Percentiles rank a stretch among this genome's conserved stretches.
Conservation (phyloP, 2,329 filamentous ascomycete species). For the Aureobasidium sp. region DNA sequence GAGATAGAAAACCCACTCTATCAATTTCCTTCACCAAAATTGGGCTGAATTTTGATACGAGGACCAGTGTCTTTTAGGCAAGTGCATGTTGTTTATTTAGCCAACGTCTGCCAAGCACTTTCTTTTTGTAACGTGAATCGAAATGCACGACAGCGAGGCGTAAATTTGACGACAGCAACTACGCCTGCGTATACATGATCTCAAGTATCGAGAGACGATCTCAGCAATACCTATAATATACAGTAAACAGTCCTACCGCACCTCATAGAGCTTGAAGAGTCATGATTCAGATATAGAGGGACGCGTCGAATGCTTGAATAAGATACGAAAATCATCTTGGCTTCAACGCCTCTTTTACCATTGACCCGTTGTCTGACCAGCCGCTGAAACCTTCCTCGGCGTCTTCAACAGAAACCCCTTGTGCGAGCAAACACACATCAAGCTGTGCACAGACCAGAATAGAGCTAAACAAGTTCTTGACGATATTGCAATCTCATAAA, state of each 20-base stretch:
- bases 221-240: neutral
- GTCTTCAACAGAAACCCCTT: neutral
- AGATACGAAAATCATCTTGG: conserved; percentile 4
- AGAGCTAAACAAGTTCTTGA: neutral
- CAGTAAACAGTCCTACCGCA: neutral
- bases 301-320: neutral
- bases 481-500: neutral
- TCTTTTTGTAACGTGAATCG: neutral
- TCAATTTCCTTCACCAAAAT: neutral
- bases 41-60: neutral
- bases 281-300: neutral
- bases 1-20: neutral
- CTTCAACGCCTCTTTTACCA: neutral
- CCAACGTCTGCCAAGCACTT: neutral
- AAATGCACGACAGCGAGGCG: neutral
- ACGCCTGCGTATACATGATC: neutral
- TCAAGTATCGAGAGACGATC: neutral
- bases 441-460: neutral
- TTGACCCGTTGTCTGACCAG: neutral
- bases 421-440: neutral
- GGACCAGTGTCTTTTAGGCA: neutral
- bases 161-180: neutral
- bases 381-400: neutral
- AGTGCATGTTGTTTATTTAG: neutral
- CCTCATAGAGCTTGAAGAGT: neutral